Percentiles rank a stretch among this genome's conserved stretches.
These are phyloP conservation scores for Uronychia setigera DNA, from an alignment of 73 alveolate genomes.

Conservation along the genomic window DNA sequence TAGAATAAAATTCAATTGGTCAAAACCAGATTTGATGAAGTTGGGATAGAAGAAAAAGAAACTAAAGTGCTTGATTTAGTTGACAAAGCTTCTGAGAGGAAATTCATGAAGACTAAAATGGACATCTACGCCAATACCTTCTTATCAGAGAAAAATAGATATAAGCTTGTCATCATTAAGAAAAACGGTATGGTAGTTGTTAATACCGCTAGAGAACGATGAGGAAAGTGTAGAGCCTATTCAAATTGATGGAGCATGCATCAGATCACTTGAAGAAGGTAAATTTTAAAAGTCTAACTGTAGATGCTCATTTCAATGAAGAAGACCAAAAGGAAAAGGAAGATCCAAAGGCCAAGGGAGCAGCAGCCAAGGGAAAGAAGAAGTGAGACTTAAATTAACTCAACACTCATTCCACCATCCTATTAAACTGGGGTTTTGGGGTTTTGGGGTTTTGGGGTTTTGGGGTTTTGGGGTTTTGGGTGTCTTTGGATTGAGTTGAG, in stretches of 20 bases:
- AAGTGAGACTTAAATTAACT: too few relatives aligned
- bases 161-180: constrained; percentile 13
- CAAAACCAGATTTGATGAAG: background rate
- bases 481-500: too few relatives aligned
- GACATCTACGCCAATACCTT: constrained; percentile 46
- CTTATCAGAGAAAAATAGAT: constrained; percentile 52
- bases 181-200: constrained; percentile 31
- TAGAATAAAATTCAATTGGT: constrained; percentile 8
- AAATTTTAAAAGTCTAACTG: background rate
- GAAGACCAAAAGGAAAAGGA: constrained; percentile 18
- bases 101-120: constrained; percentile 41
- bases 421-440: too few relatives aligned
- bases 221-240: constrained; percentile 39
- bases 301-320: constrained; percentile 44
- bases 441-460: too few relatives aligned
- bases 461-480: too few relatives aligned
- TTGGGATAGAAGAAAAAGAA: background rate
- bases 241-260: constrained; percentile 59
- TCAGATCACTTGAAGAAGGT: constrained; percentile 61
- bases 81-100: constrained; percentile 57
- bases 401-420: too few relatives aligned
- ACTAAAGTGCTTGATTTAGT: constrained; percentile 31
- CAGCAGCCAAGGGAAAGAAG: too few relatives aligned
- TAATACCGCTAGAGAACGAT: constrained; percentile 15
- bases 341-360: background rate